phyloP scores from a whole-genome alignment of 495 filamentous ascomycete genomes.

The Penicillium paxilli region DNA sequence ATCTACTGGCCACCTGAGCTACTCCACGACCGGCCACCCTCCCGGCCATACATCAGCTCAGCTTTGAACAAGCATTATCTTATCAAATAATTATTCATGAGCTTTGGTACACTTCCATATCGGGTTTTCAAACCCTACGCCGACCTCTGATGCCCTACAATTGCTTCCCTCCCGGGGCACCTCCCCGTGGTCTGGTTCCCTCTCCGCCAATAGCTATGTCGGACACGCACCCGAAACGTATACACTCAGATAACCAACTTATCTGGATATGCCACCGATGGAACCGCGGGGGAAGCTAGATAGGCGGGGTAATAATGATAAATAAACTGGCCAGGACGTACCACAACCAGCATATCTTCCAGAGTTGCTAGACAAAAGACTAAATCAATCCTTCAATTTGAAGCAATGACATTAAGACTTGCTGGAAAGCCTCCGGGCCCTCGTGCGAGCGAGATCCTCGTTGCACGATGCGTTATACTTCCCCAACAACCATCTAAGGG shows the following conservation, averaged over 20 bases:
- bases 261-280: conserved; percentile 1
- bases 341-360: not conserved
- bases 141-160: too few relatives aligned
- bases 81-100: conserved; percentile 6
- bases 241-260: conserved; percentile 6
- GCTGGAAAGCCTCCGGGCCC: conserved; percentile 12
- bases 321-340: conserved; percentile 6
- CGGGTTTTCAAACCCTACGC: not conserved
- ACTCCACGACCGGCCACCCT: conserved; percentile 11
- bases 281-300: conserved; percentile 7
- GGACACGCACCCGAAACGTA: conserved; percentile 6
- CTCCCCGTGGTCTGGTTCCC: not conserved
- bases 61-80: conserved; percentile 2
- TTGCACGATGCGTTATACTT: conserved; percentile 4
- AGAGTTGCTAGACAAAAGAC: not conserved
- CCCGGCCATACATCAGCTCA: conserved; percentile 7
- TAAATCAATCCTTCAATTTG: not conserved
- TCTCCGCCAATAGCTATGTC: conserved; percentile 2
- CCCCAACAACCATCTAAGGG: not conserved
- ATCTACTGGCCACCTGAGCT: not conserved
- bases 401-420: conserved; percentile 12
- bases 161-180: too few relatives aligned
- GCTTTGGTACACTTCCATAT: not conserved
- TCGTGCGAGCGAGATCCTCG: conserved; percentile 9
- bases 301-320: conserved; percentile 15